These are phyloP conservation scores for Trichophyton simii DNA, from an alignment of 2,329 filamentous ascomycete species.

Conservation along the genomic window DNA sequence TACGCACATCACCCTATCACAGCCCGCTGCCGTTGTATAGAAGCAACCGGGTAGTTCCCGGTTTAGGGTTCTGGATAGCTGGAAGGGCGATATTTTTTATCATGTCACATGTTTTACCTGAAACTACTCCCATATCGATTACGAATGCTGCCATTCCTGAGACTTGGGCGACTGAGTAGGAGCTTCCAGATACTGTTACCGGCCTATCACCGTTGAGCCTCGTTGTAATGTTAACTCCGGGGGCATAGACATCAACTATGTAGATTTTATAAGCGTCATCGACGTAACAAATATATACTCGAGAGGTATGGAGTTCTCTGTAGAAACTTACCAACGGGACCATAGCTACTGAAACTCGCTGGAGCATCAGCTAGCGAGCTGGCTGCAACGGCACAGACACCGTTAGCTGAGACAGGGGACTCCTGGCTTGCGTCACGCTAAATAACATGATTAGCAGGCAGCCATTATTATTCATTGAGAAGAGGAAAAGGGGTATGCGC, in stretches of 20 bases:
- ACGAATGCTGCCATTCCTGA: slow-evolving; percentile 44
- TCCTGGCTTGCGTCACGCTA: slow-evolving; percentile 22
- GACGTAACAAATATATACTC: no score
- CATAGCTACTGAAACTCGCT: slow-evolving; percentile 32
- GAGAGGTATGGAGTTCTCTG: no score
- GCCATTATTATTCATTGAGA: not conserved
- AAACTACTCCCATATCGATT: slow-evolving; percentile 35
- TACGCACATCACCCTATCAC: not conserved
- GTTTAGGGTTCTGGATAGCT: slow-evolving; percentile 14
- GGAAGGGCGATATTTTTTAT: not conserved
- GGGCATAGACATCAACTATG: slow-evolving; percentile 44
- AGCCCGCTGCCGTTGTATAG: slow-evolving; percentile 19
- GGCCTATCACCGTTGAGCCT: slow-evolving; percentile 37
- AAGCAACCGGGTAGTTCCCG: slow-evolving; percentile 19
- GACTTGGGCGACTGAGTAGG: slow-evolving; percentile 32
- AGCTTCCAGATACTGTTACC: slow-evolving; percentile 24
- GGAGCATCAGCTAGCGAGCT: slow-evolving; percentile 22
- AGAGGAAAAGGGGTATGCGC: not conserved
- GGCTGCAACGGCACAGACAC: slow-evolving; percentile 32
- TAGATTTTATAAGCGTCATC: no score
- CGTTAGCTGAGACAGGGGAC: slow-evolving; percentile 28
- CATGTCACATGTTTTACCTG: slow-evolving; percentile 27
- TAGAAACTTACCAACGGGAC: slow-evolving; percentile 22
- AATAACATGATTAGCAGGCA: not conserved
- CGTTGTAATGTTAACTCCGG: slow-evolving; percentile 41